These are phyloP conservation scores for Zasmidium angulare DNA, from an alignment of 2,329 filamentous ascomycete genomes.

Conservation along the genomic window DNA sequence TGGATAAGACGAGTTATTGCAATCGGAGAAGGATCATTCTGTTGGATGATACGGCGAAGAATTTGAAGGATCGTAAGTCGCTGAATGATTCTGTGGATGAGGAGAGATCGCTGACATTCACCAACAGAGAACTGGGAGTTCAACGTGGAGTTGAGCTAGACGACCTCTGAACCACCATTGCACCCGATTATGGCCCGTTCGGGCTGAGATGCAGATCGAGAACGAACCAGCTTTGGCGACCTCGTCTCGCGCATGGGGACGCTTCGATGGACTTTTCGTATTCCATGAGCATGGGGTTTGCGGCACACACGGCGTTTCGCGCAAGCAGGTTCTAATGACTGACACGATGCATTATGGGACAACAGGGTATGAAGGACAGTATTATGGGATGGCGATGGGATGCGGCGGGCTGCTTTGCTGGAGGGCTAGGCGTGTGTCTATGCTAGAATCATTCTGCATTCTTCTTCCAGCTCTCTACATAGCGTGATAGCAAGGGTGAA, in stretches of 20 bases:
- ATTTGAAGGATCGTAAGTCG: constrained; percentile 78
- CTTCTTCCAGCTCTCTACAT: too few relatives aligned
- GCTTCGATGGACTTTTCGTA: neutral
- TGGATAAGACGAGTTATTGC: constrained; percentile 98
- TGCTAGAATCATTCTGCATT: too few relatives aligned
- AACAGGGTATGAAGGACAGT: too few relatives aligned
- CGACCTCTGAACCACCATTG: too few relatives aligned
- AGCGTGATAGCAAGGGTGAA: neutral
- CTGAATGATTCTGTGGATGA: neutral
- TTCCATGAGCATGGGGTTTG: neutral
- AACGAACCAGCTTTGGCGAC: too few relatives aligned
- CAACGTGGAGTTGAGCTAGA: constrained; percentile 29
- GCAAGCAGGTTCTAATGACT: too few relatives aligned
- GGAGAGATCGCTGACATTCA: constrained; percentile 7
- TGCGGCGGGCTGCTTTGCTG: too few relatives aligned
- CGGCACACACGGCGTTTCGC: too few relatives aligned
- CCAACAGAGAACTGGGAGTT: constrained; percentile 37
- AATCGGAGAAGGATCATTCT: constrained; percentile 88
- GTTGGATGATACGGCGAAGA: constrained; percentile 88
- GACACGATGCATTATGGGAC: constrained; percentile 1
- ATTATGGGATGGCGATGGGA: too few relatives aligned
- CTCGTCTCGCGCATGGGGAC: neutral
- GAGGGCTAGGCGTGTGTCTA: neutral
- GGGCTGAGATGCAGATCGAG: too few relatives aligned
- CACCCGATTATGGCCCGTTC: too few relatives aligned